A percentile compares a stretch with the other conserved stretches of the same genome.
Evolutionary conservation across 345 rosid species (phyloP).

Genomic region (Passiflora organensis): DNA sequence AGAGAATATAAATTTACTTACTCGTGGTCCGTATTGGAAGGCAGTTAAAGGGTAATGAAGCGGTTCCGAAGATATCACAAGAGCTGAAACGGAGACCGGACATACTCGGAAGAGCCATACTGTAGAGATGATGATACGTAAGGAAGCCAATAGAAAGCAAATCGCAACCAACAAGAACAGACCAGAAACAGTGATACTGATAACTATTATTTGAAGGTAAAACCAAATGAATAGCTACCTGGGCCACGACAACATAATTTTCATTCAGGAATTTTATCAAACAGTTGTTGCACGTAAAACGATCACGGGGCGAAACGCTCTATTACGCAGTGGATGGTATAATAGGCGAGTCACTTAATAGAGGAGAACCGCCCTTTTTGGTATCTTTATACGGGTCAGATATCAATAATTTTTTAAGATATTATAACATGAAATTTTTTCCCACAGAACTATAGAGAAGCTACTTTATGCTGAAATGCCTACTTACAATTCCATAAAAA

Average conservation of each 20-base stretch:
- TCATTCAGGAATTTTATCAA: slow-evolving; percentile 26
- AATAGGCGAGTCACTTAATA: too few relatives aligned
- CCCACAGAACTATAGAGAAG: too few relatives aligned
- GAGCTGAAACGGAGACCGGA: slow-evolving; percentile 26
- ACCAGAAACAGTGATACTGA: too few relatives aligned
- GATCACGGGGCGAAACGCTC: too few relatives aligned
- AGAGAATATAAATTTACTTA: slow-evolving; percentile 19
- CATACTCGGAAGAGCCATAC: slow-evolving; percentile 22
- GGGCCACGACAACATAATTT: neutral
- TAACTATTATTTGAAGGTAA: neutral
- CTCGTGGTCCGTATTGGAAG: slow-evolving; percentile 17
- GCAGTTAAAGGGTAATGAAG: slow-evolving; percentile 11
- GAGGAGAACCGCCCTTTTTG: too few relatives aligned
- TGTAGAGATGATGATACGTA: neutral
- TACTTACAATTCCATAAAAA: too few relatives aligned
- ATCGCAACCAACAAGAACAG: neutral
- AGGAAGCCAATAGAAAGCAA: neutral
- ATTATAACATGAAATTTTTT: too few relatives aligned
- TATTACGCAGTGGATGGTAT: too few relatives aligned
- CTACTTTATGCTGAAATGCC: too few relatives aligned
- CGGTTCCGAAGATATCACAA: slow-evolving; percentile 26
- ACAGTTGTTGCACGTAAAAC: slow-evolving; percentile 10
- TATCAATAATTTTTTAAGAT: too few relatives aligned
- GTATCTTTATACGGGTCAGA: too few relatives aligned
- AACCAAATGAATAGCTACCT: neutral